Conservation (phyloP, 345 rosid species). For the Murraya paniculata region DNA sequence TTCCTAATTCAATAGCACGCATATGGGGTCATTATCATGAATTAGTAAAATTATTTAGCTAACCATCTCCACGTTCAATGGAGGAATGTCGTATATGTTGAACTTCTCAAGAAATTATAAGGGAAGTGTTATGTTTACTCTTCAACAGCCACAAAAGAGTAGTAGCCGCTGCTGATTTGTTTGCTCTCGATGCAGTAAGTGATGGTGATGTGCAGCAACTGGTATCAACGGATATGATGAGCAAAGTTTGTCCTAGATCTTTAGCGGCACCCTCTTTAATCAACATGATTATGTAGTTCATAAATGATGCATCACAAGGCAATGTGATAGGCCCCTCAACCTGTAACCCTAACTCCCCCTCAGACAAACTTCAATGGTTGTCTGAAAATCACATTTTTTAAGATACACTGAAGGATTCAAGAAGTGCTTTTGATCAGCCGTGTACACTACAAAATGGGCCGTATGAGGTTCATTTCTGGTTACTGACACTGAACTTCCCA, state of each 20-base stretch:
- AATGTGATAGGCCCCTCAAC: neutral
- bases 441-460: neutral
- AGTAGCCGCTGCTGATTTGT: neutral
- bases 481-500: neutral
- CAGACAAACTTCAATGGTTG: conserved; percentile 6
- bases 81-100: too few species aligned
- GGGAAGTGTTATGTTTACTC: too few species aligned
- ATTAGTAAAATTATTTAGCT: too few species aligned
- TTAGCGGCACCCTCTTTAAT: neutral
- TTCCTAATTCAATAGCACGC: too few species aligned
- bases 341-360: conserved; percentile 5
- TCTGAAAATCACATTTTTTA: neutral
- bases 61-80: too few species aligned
- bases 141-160: neutral
- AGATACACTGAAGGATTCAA: neutral
- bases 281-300: conserved; percentile 1
- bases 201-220: neutral
- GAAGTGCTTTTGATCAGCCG: neutral
- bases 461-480: neutral
- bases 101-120: too few species aligned
- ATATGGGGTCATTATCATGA: too few species aligned
- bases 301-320: conserved; percentile 11
- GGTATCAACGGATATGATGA: neutral
- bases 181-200: neutral
- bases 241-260: conserved; percentile 6